These are phyloP conservation scores for Colletotrichum siamense DNA, from an alignment of 2,329 filamentous ascomycete species.

Conservation along the genomic window DNA sequence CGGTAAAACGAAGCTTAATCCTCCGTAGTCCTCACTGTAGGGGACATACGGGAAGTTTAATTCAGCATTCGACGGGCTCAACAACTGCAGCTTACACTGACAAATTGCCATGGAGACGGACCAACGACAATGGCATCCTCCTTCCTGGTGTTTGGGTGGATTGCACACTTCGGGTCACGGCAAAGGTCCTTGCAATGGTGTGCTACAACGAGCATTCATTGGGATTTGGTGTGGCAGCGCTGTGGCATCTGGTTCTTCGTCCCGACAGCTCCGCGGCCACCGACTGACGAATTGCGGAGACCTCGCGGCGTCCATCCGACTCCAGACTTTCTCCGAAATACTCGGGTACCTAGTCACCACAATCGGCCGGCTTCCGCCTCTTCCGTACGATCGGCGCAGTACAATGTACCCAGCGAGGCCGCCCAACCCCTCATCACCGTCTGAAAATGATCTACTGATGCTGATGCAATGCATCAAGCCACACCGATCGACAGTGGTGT, in stretches of 20 bases:
- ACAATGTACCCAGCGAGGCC: slow-evolving; percentile 6
- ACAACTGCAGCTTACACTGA: background rate
- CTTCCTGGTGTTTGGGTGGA: background rate
- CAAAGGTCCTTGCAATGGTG: background rate
- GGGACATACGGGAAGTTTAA: background rate
- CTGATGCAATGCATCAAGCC: slow-evolving; percentile 6
- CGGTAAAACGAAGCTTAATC: background rate
- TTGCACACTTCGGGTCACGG: background rate
- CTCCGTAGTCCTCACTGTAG: background rate
- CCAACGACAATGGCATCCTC: background rate
- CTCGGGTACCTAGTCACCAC: background rate
- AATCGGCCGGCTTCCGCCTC: background rate
- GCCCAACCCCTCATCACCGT: background rate
- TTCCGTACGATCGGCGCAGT: slow-evolving; percentile 1
- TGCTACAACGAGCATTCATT: background rate
- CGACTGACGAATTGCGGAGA: background rate
- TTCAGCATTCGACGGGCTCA: background rate
- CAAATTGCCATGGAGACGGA: background rate
- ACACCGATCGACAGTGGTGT: slow-evolving; percentile 4
- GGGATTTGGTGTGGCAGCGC: background rate
- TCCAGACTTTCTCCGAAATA: background rate
- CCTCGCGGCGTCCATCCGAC: background rate
- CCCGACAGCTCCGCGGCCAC: background rate
- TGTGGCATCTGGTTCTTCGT: background rate
- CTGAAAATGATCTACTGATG: background rate